Base-by-base conservation (phyloP, 495 filamentous ascomycete species). In the Penicillium soppii region DNA sequence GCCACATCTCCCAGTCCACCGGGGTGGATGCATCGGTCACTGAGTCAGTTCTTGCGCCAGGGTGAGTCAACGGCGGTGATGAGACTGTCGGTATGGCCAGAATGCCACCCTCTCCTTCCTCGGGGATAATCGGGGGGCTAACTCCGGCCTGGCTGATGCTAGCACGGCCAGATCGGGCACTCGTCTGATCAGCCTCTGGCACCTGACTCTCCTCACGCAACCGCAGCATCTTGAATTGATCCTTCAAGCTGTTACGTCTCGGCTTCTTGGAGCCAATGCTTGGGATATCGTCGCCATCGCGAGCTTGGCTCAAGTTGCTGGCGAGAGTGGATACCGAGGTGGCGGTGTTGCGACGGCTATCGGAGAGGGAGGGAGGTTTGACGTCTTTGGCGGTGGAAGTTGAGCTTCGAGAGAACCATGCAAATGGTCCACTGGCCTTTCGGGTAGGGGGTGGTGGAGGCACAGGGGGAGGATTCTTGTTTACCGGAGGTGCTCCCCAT, bases 1-100 rank as follows among this genome's bases (percentile, higher is more conserved):
- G 92, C 94, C 94, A 99, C 16, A 99, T 71, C 68, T 97, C 95
- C 94, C 94, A 99, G 62, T 99, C 90, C 12, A 99, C 90, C 3
- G 81, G 78, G 7, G 80, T 74, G 5, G 79, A 76, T 13, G 79
- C 72, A 54, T 91, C 88, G 3, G 69, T 72, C 13, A 82, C 77
- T 8, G 90, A 86, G 4, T 85, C 81, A 15, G 82, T 82, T 32
- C 89, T 77, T 4, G 91, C 91, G 15, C 89, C 83, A 32, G 75
- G 79, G 5, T 77, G 68, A 0, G 83, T 78, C 20, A 79, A 75
- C 21, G 62, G 70, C 13, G 72, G 66, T 4, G 70, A 66, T 8
- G 65, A 56, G 2, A 62, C 54, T 16, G 66, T 65, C 39, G 61
- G 38, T 3, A 43, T 39, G 15, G 36, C 30, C 21, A 58, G 22